Percentiles rank a stretch among this genome's conserved stretches.
These are phyloP conservation scores for Vigna radiata DNA, from an alignment of 306 rosid species.

Conservation along the genomic window DNA sequence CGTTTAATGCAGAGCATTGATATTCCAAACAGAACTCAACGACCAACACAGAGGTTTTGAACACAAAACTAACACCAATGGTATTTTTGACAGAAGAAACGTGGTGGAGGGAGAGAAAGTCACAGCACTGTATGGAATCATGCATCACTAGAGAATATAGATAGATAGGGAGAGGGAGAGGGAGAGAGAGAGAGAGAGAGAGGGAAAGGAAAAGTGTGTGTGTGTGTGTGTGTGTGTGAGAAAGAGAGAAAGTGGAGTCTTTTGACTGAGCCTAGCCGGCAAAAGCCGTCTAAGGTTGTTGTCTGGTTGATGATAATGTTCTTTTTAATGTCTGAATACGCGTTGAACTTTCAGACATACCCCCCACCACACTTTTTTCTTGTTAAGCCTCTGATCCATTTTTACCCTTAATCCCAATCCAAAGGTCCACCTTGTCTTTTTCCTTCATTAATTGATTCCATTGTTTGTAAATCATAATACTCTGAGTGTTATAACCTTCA, in stretches of 20 bases:
- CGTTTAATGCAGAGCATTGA: constrained; percentile 35
- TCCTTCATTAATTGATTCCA: constrained; percentile 24
- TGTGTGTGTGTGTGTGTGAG: neutral
- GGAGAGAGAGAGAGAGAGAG: too few species aligned
- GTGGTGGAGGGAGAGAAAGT: constrained; percentile 36
- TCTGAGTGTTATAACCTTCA: constrained; percentile 33
- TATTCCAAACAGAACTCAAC: constrained; percentile 50
- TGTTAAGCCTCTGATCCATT: constrained; percentile 39
- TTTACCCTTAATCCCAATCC: constrained; percentile 42
- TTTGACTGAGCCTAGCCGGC: constrained; percentile 85
- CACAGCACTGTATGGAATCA: constrained; percentile 30
- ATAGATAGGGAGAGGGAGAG: neutral
- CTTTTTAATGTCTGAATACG: constrained; percentile 63
- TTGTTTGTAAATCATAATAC: constrained; percentile 1
- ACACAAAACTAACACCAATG: constrained; percentile 46
- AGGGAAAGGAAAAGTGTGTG: neutral
- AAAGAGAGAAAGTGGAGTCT: constrained; percentile 48
- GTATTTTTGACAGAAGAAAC: constrained; percentile 40
- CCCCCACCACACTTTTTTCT: constrained; percentile 27
- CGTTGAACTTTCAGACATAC: constrained; percentile 64
- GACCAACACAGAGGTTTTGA: constrained; percentile 52
- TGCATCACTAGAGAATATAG: constrained; percentile 23
- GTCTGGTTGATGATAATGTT: constrained; percentile 43
- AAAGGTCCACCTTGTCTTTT: constrained; percentile 41
- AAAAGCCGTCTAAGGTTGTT: constrained; percentile 61